A percentile compares a stretch with the other conserved stretches of the same genome.
These are phyloP conservation scores for Krasilnikovozyma curviuscula DNA, from an alignment of 768 basidiomycete species.

Conservation along the genomic window DNA sequence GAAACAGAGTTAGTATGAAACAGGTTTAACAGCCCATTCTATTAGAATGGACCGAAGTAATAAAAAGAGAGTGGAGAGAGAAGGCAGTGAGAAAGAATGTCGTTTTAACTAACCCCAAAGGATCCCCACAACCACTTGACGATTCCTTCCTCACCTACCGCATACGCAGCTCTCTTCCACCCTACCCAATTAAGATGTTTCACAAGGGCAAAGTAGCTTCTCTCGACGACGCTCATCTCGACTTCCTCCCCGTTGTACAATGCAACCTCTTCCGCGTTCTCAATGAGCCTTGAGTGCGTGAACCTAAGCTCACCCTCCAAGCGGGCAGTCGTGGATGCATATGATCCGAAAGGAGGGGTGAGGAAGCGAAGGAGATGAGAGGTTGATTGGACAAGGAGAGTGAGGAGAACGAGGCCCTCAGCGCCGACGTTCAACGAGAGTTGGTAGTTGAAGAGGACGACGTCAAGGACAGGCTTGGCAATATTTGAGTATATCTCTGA, in stretches of 20 bases:
- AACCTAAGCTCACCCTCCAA: slow-evolving; percentile 47
- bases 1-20: background rate
- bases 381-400: slow-evolving; percentile 53
- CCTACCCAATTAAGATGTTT: slow-evolving; percentile 74
- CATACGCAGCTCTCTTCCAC: too few species aligned
- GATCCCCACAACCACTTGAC: slow-evolving; percentile 91
- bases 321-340: slow-evolving; percentile 43
- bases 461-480: slow-evolving; percentile 76
- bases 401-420: slow-evolving; percentile 67
- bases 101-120: slow-evolving; percentile 47
- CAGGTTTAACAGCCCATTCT: background rate
- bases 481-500: slow-evolving; percentile 82
- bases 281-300: slow-evolving; percentile 73
- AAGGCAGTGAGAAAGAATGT: background rate
- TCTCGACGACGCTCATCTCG: slow-evolving; percentile 77
- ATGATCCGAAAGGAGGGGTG: slow-evolving; percentile 81
- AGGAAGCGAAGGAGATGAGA: slow-evolving; percentile 22
- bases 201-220: slow-evolving; percentile 65
- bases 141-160: slow-evolving; percentile 80
- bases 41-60: slow-evolving; percentile 10
- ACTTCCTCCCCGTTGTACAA: slow-evolving; percentile 41
- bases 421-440: slow-evolving; percentile 84
- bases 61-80: background rate
- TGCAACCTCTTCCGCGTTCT: slow-evolving; percentile 56
- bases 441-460: slow-evolving; percentile 88